Evolutionary conservation across 2,329 filamentous ascomycete species (phyloP), one percentile per base, ranked within the genome.

Genomic region (Scytalidium sp.): DNA sequence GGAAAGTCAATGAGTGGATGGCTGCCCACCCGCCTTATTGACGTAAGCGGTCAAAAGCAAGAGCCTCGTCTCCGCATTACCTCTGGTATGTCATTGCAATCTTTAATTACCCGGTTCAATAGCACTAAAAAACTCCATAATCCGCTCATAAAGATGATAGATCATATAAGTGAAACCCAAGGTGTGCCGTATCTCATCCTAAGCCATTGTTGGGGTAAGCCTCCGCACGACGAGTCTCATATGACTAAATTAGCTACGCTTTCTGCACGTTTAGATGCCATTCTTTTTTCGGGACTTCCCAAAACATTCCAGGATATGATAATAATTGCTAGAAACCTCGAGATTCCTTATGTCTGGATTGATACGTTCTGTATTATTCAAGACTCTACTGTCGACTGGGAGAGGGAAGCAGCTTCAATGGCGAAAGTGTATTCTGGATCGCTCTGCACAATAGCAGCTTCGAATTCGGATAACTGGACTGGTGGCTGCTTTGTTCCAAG

Each of bases 11-110:
- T 55, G 39, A 36, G 29, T 1, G 11, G 17, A 8, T 55, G 55
- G 40, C 40, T n/a, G 19, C 55, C 55, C n/a, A 49, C 46, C 15
- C 41, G 53, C 15, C 49, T 57, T 7, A 42, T 57, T 41, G 50
- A 53, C 27, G 53, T 57, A 29, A 40, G 50, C 6, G 27, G 19
- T 6, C 45, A 46, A 6, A n/a, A n/a, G n/a, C n/a, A n/a, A n/a
- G n/a, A n/a, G n/a, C n/a, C n/a, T n/a, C n/a, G n/a, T n/a, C n/a
- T n/a, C n/a, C n/a, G n/a, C n/a, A n/a, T n/a, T n/a, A n/a, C n/a
- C n/a, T n/a, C n/a, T n/a, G n/a, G n/a, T n/a, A n/a, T n/a, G n/a
- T n/a, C n/a, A n/a, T n/a, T n/a, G n/a, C n/a, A n/a, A n/a, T n/a
- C n/a, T n/a, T n/a, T n/a, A n/a, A n/a, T n/a, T n/a, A n/a, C n/a